Evolutionary conservation across 2,329 filamentous ascomycete genomes (phyloP).

Genomic region (Colletotrichum sidae): DNA sequence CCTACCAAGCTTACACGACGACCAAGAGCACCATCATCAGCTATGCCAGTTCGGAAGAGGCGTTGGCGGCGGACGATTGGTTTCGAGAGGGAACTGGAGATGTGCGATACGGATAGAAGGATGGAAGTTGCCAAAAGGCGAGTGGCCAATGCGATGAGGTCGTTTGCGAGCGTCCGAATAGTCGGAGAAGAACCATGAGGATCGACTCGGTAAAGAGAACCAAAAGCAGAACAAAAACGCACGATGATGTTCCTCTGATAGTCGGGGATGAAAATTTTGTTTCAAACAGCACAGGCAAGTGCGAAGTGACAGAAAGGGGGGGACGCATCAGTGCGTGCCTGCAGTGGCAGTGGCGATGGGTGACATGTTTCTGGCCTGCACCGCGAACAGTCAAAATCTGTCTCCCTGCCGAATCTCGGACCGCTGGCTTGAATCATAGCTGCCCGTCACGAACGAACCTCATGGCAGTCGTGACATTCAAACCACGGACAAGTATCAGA

Average conservation of each 20-base stretch:
- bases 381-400: background rate
- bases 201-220: background rate
- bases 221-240: background rate
- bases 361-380: constrained; percentile 12
- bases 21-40: constrained; percentile 78
- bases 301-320: background rate
- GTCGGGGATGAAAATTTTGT: constrained; percentile 32
- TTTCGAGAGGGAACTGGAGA: constrained; percentile 68
- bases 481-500: background rate
- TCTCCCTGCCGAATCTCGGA: constrained; percentile 9
- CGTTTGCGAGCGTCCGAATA: background rate
- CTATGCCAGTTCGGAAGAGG: constrained; percentile 68
- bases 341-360: background rate
- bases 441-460: background rate
- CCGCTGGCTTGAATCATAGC: background rate
- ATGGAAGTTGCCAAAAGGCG: background rate
- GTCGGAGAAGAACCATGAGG: background rate
- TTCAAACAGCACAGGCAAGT: constrained; percentile 4
- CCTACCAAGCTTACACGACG: constrained; percentile 68
- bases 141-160: background rate
- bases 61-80: constrained; percentile 71
- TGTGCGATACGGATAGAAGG: constrained; percentile 70
- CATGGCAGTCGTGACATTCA: background rate
- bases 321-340: constrained; percentile 17
- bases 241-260: constrained; percentile 21